Conservation (phyloP, 768 basidiomycete species). For the Kwoniella pini region DNA sequence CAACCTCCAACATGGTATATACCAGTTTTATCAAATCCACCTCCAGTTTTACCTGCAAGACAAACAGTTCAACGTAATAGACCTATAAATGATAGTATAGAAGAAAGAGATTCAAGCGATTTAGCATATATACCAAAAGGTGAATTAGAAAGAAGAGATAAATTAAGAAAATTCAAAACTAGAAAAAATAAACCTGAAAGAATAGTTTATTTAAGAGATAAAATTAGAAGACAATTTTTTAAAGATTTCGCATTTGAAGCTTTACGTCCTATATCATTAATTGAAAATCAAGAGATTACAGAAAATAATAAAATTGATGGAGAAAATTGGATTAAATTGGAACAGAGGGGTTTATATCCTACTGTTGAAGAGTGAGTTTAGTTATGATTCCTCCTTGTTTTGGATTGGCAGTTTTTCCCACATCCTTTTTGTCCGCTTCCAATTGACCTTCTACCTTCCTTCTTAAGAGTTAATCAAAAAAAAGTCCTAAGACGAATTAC, state of each 20-base stretch:
- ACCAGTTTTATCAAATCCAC: slow-evolving; percentile 84
- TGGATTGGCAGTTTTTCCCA: too few relatives aligned
- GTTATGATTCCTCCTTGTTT: too few relatives aligned
- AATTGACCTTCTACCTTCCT: too few relatives aligned
- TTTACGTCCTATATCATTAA: slow-evolving; percentile 73
- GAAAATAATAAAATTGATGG: slow-evolving; percentile 56
- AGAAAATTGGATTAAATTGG: slow-evolving; percentile 70
- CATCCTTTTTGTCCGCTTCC: too few relatives aligned
- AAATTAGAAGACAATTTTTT: slow-evolving; percentile 86
- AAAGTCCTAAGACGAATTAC: too few relatives aligned
- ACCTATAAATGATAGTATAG: not conserved
- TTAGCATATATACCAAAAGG: slow-evolving; percentile 1
- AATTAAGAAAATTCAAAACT: slow-evolving; percentile 41
- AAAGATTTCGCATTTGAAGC: slow-evolving; percentile 95
- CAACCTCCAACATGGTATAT: slow-evolving; percentile 78
- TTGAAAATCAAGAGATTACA: slow-evolving; percentile 61
- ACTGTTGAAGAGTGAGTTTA: slow-evolving; percentile 81
- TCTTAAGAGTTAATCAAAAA: too few relatives aligned
- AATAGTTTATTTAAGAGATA: slow-evolving; percentile 79
- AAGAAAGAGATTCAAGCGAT: not conserved
- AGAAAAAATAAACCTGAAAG: slow-evolving; percentile 59
- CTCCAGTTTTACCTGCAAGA: slow-evolving; percentile 77
- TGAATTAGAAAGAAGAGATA: slow-evolving; percentile 30
- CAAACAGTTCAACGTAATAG: slow-evolving; percentile 59
- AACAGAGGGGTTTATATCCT: slow-evolving; percentile 80